Base-by-base conservation (phyloP, 179 eudicot species). In the Pouteria campechiana region DNA sequence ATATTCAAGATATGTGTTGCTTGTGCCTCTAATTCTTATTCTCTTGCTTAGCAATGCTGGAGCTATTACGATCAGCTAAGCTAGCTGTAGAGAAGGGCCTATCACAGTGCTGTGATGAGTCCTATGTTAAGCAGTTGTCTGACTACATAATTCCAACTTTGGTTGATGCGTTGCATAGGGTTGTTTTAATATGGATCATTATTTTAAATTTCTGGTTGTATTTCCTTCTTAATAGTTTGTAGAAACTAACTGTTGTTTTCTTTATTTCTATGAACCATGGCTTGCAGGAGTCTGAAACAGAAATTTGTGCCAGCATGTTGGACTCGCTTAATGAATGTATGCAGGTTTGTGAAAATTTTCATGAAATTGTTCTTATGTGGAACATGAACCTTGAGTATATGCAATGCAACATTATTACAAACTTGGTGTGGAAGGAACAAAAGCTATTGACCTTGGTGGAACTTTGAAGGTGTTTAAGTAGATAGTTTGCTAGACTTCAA, bases 151-250 rank as follows among this genome's bases (percentile, higher is more conserved):
- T 59, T 9, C 64, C 49, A 42, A 57, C 64, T 44, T 44, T 59
- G 52, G 52, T 59, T 32, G 64, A 59, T 31, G 64, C 64, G 14
- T 31, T 59, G 23, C 57, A 59, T 39, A 44, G 44, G 57, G 57
- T 59, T 5, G 37, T 7, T 11, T 24, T 3, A n/a, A 17, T 13
- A 37, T 37, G 4, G 20, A 37, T 18, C 23, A 24, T 24, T 37
- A 18, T 17, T 3, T 15, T 18, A 37, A 17, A 17, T 37, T 17
- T 37, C 10, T 37, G 10, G 7, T 24, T n/a, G n/a, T n/a, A n/a
- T 8, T 37, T 7, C n/a, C 20, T 37, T 37, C 11, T 37, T n/a
- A 37, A 5, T 37, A 4, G 20, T 9, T 15, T 15, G 5, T 17
- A 37, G 11, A 18, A 17, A n/a, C n/a, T n/a, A n/a, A n/a, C n/a